These are phyloP conservation scores for Mucor lusitanicus DNA, from an alignment of 371 early-diverging fungal species.

Conservation along the genomic window DNA sequence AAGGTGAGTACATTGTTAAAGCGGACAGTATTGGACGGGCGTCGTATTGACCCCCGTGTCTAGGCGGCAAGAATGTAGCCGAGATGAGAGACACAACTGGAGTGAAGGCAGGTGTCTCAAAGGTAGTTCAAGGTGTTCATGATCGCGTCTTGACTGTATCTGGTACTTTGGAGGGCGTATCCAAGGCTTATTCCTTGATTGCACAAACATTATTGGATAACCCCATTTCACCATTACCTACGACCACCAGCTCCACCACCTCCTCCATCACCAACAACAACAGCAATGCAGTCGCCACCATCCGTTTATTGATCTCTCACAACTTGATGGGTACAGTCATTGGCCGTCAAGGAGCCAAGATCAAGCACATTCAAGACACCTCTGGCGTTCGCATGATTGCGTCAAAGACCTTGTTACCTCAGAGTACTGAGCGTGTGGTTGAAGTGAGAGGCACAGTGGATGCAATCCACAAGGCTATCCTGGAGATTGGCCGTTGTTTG, in stretches of 20 bases:
- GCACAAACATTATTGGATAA: conserved; percentile 84
- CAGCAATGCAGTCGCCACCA: conserved; percentile 19
- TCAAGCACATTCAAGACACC: conserved; percentile 85
- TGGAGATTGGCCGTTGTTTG: conserved; percentile 58
- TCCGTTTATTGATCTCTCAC: conserved; percentile 83
- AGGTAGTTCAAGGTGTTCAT: conserved; percentile 80
- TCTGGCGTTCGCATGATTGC: conserved; percentile 84
- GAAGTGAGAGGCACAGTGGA: conserved; percentile 81
- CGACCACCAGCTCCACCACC: not conserved
- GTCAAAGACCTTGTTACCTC: conserved; percentile 82
- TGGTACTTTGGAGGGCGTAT: conserved; percentile 77
- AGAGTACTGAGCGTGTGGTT: conserved; percentile 84
- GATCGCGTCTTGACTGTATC: conserved; percentile 89
- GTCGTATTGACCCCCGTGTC: too few relatives aligned
- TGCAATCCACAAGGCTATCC: conserved; percentile 73
- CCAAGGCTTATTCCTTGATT: conserved; percentile 59
- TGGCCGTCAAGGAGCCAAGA: conserved; percentile 84
- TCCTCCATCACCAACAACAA: not conserved
- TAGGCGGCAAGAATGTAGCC: conserved; percentile 77
- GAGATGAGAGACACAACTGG: conserved; percentile 81
- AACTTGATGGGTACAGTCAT: conserved; percentile 88
- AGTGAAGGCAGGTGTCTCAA: conserved; percentile 86
- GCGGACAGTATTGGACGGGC: too few relatives aligned
- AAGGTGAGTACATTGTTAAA: conserved; percentile 29
- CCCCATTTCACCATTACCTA: conserved; percentile 34